A percentile compares a stretch with the other conserved stretches of the same genome.
phyloP scores from a whole-genome alignment of 2,329 filamentous ascomycete genomes.

The Pseudogymnoascus sp. region DNA sequence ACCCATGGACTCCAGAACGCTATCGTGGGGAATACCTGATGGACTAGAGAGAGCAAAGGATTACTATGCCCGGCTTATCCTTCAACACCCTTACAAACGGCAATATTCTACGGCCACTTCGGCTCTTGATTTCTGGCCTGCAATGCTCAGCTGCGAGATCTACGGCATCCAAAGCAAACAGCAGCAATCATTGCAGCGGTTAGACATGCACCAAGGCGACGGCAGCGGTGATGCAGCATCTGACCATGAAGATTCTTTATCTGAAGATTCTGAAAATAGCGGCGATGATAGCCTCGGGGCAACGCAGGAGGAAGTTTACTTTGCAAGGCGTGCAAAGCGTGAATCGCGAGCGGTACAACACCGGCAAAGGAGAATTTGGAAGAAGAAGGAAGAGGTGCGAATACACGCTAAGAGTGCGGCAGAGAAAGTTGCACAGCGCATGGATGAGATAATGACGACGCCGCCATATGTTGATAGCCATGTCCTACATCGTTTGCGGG shows the following conservation, averaged over 20 bases:
- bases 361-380: conserved; percentile 17
- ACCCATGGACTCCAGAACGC: background rate
- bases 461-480: conserved; percentile 62
- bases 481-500: conserved; percentile 61
- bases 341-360: conserved; percentile 12
- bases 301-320: conserved; percentile 13
- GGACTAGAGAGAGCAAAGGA: conserved; percentile 50
- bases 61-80: conserved; percentile 72
- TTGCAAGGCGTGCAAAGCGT: conserved; percentile 10
- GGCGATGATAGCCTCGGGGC: conserved; percentile 15
- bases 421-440: conserved; percentile 53
- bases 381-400: conserved; percentile 24
- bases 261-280: conserved; percentile 20
- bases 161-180: conserved; percentile 62
- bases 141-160: conserved; percentile 73
- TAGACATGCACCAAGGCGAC: conserved; percentile 17
- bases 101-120: conserved; percentile 47
- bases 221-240: conserved; percentile 17
- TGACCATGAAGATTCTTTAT: conserved; percentile 19
- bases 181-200: conserved; percentile 34
- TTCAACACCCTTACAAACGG: conserved; percentile 63
- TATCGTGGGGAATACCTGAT: conserved; percentile 32
- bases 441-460: conserved; percentile 63
- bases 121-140: conserved; percentile 71
- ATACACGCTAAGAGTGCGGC: conserved; percentile 35